Percentiles rank a stretch among this genome's conserved stretches.
Conservation (phyloP, 306 rosid genomes). For the Dalbergia cochinchinensis region DNA sequence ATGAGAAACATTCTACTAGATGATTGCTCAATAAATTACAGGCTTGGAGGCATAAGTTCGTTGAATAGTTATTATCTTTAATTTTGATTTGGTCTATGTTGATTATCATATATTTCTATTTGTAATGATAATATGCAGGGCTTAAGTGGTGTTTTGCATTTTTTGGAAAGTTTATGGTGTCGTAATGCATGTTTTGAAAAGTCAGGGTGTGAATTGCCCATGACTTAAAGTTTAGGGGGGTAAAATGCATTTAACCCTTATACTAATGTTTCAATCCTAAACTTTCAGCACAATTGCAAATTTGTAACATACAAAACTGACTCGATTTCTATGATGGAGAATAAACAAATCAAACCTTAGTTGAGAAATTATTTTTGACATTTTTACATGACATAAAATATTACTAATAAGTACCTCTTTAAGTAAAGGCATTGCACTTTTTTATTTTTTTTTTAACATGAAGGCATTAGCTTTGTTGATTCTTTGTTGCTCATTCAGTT, state of each 20-base stretch:
- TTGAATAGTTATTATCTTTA: not conserved
- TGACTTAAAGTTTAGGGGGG: too few relatives aligned
- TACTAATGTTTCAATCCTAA: conserved; percentile 6
- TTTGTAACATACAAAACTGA: conserved; percentile 10
- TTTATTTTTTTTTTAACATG: not conserved
- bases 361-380: conserved; percentile 8
- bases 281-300: not conserved
- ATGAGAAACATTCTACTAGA: conserved; percentile 2
- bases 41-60: not conserved
- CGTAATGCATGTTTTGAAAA: too few relatives aligned
- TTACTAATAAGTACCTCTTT: not conserved
- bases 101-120: conserved; percentile 1
- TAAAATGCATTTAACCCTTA: too few relatives aligned
- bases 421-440: conserved; percentile 36
- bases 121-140: not conserved
- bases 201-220: too few relatives aligned
- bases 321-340: conserved; percentile 24
- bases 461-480: conserved; percentile 39
- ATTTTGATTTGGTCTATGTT: not conserved
- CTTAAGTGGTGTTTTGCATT: too few relatives aligned
- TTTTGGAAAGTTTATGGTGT: too few relatives aligned
- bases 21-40: not conserved
- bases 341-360: conserved; percentile 4
- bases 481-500: conserved; percentile 37
- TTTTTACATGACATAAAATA: not conserved